These are phyloP conservation scores for Penicillium daleae DNA, from an alignment of 495 filamentous ascomycete genomes.

Conservation along the genomic window DNA sequence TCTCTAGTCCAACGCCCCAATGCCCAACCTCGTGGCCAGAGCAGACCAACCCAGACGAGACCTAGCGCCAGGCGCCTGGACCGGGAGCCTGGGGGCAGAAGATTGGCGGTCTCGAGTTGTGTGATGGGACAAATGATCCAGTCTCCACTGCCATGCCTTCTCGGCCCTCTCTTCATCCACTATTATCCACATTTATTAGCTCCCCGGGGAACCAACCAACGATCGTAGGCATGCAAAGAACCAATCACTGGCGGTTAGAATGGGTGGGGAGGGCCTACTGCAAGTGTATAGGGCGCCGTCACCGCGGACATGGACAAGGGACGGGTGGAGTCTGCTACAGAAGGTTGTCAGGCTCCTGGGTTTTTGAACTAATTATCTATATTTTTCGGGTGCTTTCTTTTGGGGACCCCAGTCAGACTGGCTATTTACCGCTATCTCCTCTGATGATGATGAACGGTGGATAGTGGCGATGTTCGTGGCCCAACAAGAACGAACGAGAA, in stretches of 20 bases:
- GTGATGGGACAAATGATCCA: slow-evolving; percentile 3
- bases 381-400: not conserved
- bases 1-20: not conserved
- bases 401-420: not conserved
- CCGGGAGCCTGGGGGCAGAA: not conserved
- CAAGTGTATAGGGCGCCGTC: slow-evolving; percentile 35
- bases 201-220: slow-evolving; percentile 11
- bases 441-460: not conserved
- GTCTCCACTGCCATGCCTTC: not conserved
- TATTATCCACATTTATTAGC: not conserved
- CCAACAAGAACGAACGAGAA: not conserved
- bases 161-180: slow-evolving; percentile 3
- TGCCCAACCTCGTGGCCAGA: slow-evolving; percentile 9
- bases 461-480: not conserved
- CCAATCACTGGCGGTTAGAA: slow-evolving; percentile 22
- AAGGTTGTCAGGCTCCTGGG: slow-evolving; percentile 8
- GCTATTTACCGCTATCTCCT: not conserved
- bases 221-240: slow-evolving; percentile 23
- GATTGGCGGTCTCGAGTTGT: slow-evolving; percentile 8
- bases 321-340: slow-evolving; percentile 25
- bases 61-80: not conserved
- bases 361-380: not conserved
- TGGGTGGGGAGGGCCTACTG: slow-evolving; percentile 18
- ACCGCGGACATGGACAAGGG: slow-evolving; percentile 36
- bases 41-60: slow-evolving; percentile 5